A percentile compares a stretch with the other conserved stretches of the same genome.
phyloP scores from a whole-genome alignment of 2,329 filamentous ascomycete species.

The Pyrenochaeta sp. region DNA sequence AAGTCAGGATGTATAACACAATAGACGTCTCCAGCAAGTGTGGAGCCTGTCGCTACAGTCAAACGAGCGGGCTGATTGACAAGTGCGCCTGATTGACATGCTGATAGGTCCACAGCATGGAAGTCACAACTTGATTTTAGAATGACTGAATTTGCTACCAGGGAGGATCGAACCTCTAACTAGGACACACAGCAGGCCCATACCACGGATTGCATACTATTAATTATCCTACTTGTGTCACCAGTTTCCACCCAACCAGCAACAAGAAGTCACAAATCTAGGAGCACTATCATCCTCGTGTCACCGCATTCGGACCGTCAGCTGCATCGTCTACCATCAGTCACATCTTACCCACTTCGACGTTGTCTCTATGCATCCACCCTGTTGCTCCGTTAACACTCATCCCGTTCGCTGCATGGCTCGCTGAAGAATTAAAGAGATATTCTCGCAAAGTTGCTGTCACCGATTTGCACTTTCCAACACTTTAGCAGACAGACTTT shows the following conservation, averaged over 20 bases:
- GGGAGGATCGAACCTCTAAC: not conserved
- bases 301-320: not conserved
- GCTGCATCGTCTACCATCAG: not conserved
- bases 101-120: not conserved
- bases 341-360: not conserved
- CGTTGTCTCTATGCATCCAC: no score
- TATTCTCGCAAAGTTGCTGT: no score
- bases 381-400: no score
- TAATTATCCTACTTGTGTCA: not conserved
- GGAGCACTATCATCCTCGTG: not conserved
- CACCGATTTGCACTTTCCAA: no score
- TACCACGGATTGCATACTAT: not conserved
- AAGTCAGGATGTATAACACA: not conserved
- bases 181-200: not conserved
- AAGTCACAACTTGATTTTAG: not conserved
- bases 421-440: no score
- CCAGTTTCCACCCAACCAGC: not conserved
- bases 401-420: no score
- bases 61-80: not conserved
- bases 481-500: no score
- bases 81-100: not conserved
- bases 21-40: not conserved
- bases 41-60: not conserved
- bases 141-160: not conserved
- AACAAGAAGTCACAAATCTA: not conserved